Evolutionary conservation across 768 basidiomycete species (phyloP).

Genomic region (Phylloporus rhodoxanthus): DNA sequence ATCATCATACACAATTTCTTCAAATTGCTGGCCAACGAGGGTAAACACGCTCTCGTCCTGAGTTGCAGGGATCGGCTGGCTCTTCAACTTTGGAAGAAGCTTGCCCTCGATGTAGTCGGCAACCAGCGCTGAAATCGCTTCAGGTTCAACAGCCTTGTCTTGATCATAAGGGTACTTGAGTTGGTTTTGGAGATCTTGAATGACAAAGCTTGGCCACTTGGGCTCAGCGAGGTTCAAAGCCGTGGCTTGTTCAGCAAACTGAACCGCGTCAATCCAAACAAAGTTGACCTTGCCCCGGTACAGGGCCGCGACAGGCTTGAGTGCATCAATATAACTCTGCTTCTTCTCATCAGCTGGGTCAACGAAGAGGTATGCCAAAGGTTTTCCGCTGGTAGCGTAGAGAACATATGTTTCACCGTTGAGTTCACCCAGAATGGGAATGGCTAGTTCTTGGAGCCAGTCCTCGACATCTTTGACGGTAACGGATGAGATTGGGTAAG

Average conservation of each 20-base stretch:
- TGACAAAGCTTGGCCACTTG: slow-evolving; percentile 91
- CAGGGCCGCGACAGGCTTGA: slow-evolving; percentile 74
- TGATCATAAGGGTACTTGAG: slow-evolving; percentile 89
- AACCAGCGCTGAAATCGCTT: slow-evolving; percentile 55
- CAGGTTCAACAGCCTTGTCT: slow-evolving; percentile 51
- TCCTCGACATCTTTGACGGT: slow-evolving; percentile 57
- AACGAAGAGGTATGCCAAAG: slow-evolving; percentile 92
- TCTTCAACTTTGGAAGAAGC: slow-evolving; percentile 82
- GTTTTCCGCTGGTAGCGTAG: slow-evolving; percentile 78
- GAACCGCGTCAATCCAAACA: slow-evolving; percentile 95
- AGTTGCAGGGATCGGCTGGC: slow-evolving; percentile 72
- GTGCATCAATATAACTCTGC: slow-evolving; percentile 55
- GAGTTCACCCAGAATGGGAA: slow-evolving; percentile 90
- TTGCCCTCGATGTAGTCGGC: slow-evolving; percentile 63
- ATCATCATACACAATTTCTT: slow-evolving; percentile 79
- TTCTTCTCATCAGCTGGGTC: slow-evolving; percentile 69
- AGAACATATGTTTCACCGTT: slow-evolving; percentile 86
- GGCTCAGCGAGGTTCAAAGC: slow-evolving; percentile 80
- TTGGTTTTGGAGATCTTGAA: slow-evolving; percentile 79
- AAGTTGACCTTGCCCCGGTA: slow-evolving; percentile 90
- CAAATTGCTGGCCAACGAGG: slow-evolving; percentile 86
- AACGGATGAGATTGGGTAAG: slow-evolving; percentile 51
- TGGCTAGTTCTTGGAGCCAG: slow-evolving; percentile 78
- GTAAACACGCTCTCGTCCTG: slow-evolving; percentile 81
- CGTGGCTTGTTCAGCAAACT: slow-evolving; percentile 94